Percentiles rank a stretch among this genome's conserved stretches.
phyloP scores from a whole-genome alignment of 352 stramenopile species.

The Plasmopara muralis region DNA sequence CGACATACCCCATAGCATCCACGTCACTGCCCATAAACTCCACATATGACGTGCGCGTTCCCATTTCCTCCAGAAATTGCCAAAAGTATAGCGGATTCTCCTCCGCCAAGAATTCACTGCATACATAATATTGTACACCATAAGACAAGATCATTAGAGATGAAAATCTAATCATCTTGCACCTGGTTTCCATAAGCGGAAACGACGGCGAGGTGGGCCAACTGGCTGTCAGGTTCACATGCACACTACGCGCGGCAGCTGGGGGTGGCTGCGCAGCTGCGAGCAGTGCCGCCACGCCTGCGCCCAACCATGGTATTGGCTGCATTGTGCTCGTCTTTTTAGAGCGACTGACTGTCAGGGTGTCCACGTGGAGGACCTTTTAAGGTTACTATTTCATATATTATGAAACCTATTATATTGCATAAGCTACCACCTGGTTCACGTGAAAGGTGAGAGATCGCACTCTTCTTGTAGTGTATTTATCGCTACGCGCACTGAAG shows the following conservation, averaged over 20 bases:
- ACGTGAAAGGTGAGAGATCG: neutral
- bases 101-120: conserved; percentile 72
- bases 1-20: conserved; percentile 42
- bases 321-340: conserved; percentile 11
- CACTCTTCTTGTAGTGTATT: neutral
- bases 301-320: conserved; percentile 15
- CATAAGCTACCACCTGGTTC: neutral
- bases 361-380: conserved; percentile 17
- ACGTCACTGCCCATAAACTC: conserved; percentile 32
- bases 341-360: conserved; percentile 7
- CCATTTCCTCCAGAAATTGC: conserved; percentile 56
- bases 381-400: neutral
- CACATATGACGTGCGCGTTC: conserved; percentile 27
- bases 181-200: conserved; percentile 54
- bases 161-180: neutral
- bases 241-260: conserved; percentile 27
- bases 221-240: conserved; percentile 53
- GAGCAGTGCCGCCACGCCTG: conserved; percentile 13
- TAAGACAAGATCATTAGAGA: too few species aligned
- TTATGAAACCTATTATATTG: conserved; percentile 1
- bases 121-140: neutral
- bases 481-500: too few species aligned
- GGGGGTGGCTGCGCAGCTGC: conserved; percentile 15
- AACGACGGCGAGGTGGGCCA: conserved; percentile 55
- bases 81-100: conserved; percentile 76